Evolutionary conservation across 257 asterid species (phyloP).

Genomic region (Hygrophila difformis): DNA sequence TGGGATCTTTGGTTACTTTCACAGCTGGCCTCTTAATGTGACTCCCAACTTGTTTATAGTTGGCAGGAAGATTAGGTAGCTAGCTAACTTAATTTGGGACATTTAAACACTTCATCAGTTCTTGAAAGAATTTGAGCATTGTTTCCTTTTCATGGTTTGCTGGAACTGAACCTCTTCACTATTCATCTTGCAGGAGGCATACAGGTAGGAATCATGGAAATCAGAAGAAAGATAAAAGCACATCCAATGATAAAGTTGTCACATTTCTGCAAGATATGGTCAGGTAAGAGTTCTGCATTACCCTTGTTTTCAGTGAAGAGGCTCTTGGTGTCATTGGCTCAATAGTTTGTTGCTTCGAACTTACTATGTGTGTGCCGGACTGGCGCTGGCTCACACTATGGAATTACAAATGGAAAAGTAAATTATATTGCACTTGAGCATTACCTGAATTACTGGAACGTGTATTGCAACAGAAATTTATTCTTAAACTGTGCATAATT

Average conservation of each 20-base stretch:
- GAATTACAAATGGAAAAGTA: slow-evolving; percentile 3
- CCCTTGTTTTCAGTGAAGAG: no score
- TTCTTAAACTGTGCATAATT: no score
- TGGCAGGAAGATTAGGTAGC: no score
- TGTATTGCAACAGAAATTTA: no score
- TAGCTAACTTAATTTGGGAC: slow-evolving; percentile 5
- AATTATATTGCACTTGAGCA: slow-evolving; percentile 1
- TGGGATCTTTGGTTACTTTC: slow-evolving; percentile 3
- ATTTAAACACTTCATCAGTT: neutral
- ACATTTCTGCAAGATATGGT: slow-evolving; percentile 42
- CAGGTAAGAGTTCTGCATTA: no score
- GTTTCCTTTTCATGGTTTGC: slow-evolving; percentile 1
- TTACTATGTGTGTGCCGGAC: no score
- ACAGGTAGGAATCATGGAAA: slow-evolving; percentile 28
- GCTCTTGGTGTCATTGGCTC: slow-evolving; percentile 9
- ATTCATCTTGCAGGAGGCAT: slow-evolving; percentile 41
- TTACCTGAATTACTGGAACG: neutral
- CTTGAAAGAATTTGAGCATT: neutral
- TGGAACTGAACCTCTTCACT: slow-evolving; percentile 10
- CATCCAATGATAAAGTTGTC: slow-evolving; percentile 46
- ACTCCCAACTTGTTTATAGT: no score
- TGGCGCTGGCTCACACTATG: no score
- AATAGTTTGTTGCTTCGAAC: slow-evolving; percentile 3
- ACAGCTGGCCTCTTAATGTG: neutral
- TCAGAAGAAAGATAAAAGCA: slow-evolving; percentile 32